Base-by-base conservation (phyloP, 2,329 filamentous ascomycete species). In the Albifimbria verrucaria region DNA sequence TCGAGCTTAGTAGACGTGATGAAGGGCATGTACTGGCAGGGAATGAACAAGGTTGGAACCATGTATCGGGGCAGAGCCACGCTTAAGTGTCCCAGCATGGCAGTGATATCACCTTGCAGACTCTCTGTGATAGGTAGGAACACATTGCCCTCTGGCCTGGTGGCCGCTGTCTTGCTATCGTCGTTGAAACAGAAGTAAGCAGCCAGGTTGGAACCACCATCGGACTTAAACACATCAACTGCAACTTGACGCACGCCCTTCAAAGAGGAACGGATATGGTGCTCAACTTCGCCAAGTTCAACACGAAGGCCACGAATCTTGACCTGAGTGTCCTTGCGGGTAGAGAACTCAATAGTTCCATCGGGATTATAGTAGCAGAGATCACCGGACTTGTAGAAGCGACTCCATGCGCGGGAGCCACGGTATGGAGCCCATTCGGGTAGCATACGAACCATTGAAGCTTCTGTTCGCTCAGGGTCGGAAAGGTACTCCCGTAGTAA, bases 261-360 rank as follows among this genome's bases (percentile, higher is more conserved):
- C 15, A 4, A 47, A 7, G 9, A 17, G 18, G 44, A n/a, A 12
- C 44, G 44, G 15, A 47, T 11, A 17, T 47, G 44, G 25, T 47
- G 23, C 22, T 60, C 59, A 4, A 53, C 48, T n/a, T 61, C 59
- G 1, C 50, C 56, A 0, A 78, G 67, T 62, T 78, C 83, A 51
- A 80, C 69, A 48, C 79, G 62, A 44, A 75, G 81, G 39, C 44
- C 44, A 17, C 44, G 20, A 18, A 47, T 47, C 21, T 47, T 47
- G 23, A 47, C 25, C 44, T 47, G 44, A 7, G 44, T 47, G 18
- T 47, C 44, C 22, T 47, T 47, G 24, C 44, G 24, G 15, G 21
- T 28, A n/a, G 7, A 24, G 23, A 71, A 77, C 0, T 64, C 56
- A 9, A 79, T 62, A 15, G 54, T 57, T 4, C 72, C 72, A 49